Evolutionary conservation across 441 rosid genomes (phyloP).

Genomic region (Raphanus hybrid): DNA sequence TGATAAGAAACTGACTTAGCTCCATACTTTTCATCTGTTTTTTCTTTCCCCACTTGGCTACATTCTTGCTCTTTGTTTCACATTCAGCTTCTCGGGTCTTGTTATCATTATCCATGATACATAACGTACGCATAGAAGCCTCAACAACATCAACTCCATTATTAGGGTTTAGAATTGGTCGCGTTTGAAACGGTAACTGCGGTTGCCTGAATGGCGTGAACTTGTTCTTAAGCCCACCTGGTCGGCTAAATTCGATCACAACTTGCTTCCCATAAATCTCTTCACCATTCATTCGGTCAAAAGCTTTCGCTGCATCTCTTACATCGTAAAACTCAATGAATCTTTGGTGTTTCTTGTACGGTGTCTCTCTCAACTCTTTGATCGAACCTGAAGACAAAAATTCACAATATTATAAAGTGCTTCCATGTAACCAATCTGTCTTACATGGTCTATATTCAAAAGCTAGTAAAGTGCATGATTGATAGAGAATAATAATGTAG

Average conservation of each 20-base stretch:
- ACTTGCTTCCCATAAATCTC: slow-evolving; percentile 65
- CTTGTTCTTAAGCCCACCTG: slow-evolving; percentile 74
- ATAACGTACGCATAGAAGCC: slow-evolving; percentile 44
- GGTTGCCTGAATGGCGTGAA: slow-evolving; percentile 41
- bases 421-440: neutral
- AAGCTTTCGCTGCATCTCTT: slow-evolving; percentile 72
- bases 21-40: slow-evolving; percentile 62
- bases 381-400: slow-evolving; percentile 53
- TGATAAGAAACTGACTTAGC: slow-evolving; percentile 65
- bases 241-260: slow-evolving; percentile 85
- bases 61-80: slow-evolving; percentile 44
- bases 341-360: slow-evolving; percentile 81
- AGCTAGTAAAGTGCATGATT: neutral
- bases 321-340: slow-evolving; percentile 83
- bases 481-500: neutral
- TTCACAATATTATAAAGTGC: neutral
- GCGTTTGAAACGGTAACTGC: slow-evolving; percentile 23
- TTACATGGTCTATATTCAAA: neutral
- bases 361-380: slow-evolving; percentile 90
- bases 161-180: slow-evolving; percentile 48
- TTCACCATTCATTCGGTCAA: slow-evolving; percentile 66
- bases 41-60: slow-evolving; percentile 57
- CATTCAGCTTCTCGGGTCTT: slow-evolving; percentile 22
- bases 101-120: slow-evolving; percentile 3
- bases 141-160: slow-evolving; percentile 42